These are phyloP conservation scores for Globisporangium nunn DNA, from an alignment of 352 stramenopile genomes.

Conservation along the genomic window DNA sequence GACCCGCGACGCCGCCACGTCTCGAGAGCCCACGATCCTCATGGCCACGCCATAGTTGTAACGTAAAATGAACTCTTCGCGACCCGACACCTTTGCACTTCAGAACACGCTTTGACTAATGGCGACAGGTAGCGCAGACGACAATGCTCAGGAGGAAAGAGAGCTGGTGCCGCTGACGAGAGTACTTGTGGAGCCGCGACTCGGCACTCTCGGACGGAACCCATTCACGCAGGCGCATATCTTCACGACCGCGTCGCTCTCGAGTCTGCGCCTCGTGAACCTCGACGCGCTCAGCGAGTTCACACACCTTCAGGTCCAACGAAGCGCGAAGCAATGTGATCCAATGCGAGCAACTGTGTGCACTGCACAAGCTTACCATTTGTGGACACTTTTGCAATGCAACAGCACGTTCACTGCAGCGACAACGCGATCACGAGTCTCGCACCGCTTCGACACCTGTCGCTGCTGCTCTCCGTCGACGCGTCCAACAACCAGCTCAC, in stretches of 20 bases:
- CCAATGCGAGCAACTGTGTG: too few species aligned
- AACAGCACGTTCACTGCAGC: constrained; percentile 48
- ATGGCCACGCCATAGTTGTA: too few species aligned
- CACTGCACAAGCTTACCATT: neutral
- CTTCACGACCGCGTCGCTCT: constrained; percentile 50
- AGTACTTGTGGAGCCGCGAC: constrained; percentile 23
- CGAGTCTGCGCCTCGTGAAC: constrained; percentile 28
- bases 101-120: constrained; percentile 1
- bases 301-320: constrained; percentile 48
- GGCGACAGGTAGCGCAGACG: constrained; percentile 8
- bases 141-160: constrained; percentile 12
- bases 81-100: too few species aligned
- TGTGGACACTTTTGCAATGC: constrained; percentile 1
- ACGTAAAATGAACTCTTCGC: too few species aligned
- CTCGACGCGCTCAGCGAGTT: constrained; percentile 40
- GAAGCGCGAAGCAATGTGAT: too few species aligned
- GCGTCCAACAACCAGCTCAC: constrained; percentile 54
- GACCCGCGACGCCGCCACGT: constrained; percentile 25
- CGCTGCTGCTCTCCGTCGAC: constrained; percentile 49
- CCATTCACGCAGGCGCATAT: constrained; percentile 58
- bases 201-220: constrained; percentile 52
- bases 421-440: constrained; percentile 46
- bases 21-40: too few species aligned
- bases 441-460: constrained; percentile 33
- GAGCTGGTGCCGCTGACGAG: constrained; percentile 20